Conservation (phyloP, 148 eudicot species). For the Hydrangea macrophylla region DNA sequence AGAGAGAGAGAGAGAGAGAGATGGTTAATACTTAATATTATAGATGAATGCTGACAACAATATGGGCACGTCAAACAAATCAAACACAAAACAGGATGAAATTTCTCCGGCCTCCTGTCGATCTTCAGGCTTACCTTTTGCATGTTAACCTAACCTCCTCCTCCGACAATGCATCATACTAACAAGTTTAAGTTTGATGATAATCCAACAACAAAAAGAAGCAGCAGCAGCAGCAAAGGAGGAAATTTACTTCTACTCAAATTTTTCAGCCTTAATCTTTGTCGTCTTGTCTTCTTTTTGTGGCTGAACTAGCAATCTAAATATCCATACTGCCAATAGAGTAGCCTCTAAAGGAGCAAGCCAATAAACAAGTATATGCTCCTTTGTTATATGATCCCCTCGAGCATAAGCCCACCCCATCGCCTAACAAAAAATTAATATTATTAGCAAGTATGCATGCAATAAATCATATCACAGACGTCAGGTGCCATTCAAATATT, state of each 20-base stretch:
- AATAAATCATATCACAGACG: too few relatives aligned
- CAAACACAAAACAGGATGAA: not conserved
- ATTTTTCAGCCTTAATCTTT: slow-evolving; percentile 38
- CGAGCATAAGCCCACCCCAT: slow-evolving; percentile 95
- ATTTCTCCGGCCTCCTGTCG: not conserved
- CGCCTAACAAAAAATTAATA: slow-evolving; percentile 59
- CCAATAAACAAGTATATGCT: slow-evolving; percentile 92
- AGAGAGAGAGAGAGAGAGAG: not conserved
- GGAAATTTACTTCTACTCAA: slow-evolving; percentile 15
- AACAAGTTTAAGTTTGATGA: not conserved
- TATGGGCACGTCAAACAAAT: too few relatives aligned
- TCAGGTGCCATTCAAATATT: too few relatives aligned
- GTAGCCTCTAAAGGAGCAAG: slow-evolving; percentile 84
- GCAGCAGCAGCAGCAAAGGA: too few relatives aligned
- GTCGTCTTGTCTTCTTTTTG: slow-evolving; percentile 28
- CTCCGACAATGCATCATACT: too few relatives aligned
- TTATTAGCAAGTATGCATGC: too few relatives aligned
- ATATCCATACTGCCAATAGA: slow-evolving; percentile 67
- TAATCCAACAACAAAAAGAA: not conserved
- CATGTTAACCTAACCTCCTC: not conserved
- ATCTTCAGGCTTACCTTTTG: not conserved
- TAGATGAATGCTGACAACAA: too few relatives aligned
- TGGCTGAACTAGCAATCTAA: slow-evolving; percentile 35
- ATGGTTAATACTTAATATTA: too few relatives aligned
- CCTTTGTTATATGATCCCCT: slow-evolving; percentile 74